Percentiles rank a stretch among this genome's conserved stretches.
These are phyloP conservation scores for Plasmodium coatneyi DNA, from an alignment of 169 alveolate genomes.

Conservation along the genomic window DNA sequence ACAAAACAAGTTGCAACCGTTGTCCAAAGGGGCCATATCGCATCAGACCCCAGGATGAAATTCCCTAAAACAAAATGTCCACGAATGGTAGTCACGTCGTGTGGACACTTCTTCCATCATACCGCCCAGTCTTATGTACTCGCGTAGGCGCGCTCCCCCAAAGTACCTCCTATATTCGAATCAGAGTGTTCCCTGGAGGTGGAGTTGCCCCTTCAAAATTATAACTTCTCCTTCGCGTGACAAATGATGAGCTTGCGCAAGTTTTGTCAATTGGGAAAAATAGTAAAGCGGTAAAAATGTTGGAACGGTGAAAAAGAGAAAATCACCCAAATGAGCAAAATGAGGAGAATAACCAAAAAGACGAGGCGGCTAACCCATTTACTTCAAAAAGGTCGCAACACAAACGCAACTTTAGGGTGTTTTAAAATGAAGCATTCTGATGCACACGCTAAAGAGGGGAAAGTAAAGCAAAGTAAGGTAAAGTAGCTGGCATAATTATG, in stretches of 20 bases:
- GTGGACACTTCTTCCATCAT: background rate
- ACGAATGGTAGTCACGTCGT: background rate
- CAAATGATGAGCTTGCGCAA: background rate
- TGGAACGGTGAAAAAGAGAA: background rate
- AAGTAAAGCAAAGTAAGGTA: background rate
- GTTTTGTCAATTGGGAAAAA: background rate
- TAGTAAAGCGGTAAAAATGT: background rate
- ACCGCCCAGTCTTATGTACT: background rate
- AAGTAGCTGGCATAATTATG: background rate
- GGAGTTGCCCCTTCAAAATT: background rate
- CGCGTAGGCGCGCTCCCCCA: background rate
- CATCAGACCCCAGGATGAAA: background rate
- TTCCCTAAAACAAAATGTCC: background rate
- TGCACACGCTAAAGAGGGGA: background rate
- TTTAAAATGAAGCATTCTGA: background rate
- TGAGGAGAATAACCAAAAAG: background rate
- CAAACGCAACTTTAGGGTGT: background rate
- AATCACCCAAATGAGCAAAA: background rate
- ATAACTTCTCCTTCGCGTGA: background rate
- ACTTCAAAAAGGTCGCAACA: background rate
- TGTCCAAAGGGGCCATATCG: background rate
- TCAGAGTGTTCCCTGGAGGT: background rate
- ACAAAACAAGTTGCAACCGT: no score
- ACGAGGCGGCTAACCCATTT: background rate
- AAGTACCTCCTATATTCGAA: background rate